Evolutionary conservation across 768 basidiomycete species (phyloP), one percentile per base, ranked within the genome.

Genomic region (Peribolospora kevripleyi): DNA sequence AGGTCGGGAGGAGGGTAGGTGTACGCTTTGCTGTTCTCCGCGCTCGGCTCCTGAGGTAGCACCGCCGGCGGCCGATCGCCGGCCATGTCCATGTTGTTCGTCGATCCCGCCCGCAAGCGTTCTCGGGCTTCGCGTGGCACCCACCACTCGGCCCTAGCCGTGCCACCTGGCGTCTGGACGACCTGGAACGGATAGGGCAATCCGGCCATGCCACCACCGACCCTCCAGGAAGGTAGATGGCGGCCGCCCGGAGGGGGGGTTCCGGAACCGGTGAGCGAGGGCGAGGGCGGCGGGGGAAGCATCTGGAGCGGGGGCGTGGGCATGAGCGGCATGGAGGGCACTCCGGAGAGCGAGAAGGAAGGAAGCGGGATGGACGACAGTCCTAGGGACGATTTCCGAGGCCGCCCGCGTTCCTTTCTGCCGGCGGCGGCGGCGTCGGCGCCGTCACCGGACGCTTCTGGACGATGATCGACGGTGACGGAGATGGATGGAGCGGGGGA

Each of bases 1-100:
- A 7, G 59, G 61, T 4, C 59, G 61, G 7, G 55, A 54, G 53
- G 60, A 62, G 50, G 50, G 55, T 25, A 58, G 59, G 5, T 59
- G 57, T 43, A 62, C 14, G 48, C 56, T 3, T 52, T 41, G 3
- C 37, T 38, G 3, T 10, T 7, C 37, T 47, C 49, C 8, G 59
- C 57, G 38, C 60, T 55, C 3, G 40, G 50, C 8, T 38, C 25
- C 14, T 59, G 59, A 25, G 25, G 25, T 25, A 25, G 25, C 25
- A 25, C 25, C 25, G 25, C 25, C 25, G 25, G 25, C 25, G 25
- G 25, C 25, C 25, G 25, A 25, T 1, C 25, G 25, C 25, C 25
- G 25, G 25, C 25, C 25, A 25, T 25, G 25, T 25, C 25, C 25
- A 25, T 25, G 25, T 25, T 25, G 25, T 25, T 25, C 25, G 25